Base-by-base conservation (phyloP, 768 basidiomycete genomes). In the Panaeolus cyanescens region DNA sequence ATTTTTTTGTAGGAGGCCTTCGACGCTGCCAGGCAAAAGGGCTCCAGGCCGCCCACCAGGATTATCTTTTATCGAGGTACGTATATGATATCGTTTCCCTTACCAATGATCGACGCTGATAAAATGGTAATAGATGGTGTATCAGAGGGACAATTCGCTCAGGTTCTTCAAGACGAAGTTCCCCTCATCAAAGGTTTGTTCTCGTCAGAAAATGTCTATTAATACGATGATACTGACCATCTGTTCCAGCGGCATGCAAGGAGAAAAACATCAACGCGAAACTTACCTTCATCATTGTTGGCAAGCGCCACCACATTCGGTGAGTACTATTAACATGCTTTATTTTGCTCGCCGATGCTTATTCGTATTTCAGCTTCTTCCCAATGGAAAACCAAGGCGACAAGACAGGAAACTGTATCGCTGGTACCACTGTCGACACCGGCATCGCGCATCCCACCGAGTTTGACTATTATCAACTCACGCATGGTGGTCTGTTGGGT, bases 271-370 rank as follows among this genome's bases (percentile, higher is more conserved):
- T 92, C 30, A 77, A 74, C 0, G 85, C 88, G 0, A 86, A 83
- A 60, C 89, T 94, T n/a, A 94, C 93, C 0, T 74, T 94, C 13
- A 82, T 94, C 56, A 77, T 95, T 34, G 92, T 93, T 4, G 91
- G 90, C 1, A 95, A 94, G 69, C 80, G 89, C 2, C 88, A 90
- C 67, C 88, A 89, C 57, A 80, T 87, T 53, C 79, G 85, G 68
- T 77, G 63, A 34, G 66, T 53, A 50, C 9, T 28, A 28, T 25
- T 54, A n/a, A 10, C 25, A 15, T 15, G 6, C 30, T 13, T 19
- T 32, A 40, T 19, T 19, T 50, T 25, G 7, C 15, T 54, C 9
- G 13, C 9, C 56, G 37, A 17, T 45, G 33, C 39, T 32, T 32
- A 10, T 61, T 33, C 42, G 57, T 64, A 4, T 56, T 40, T 1